Percentiles rank a stretch among this genome's conserved stretches.
phyloP scores from a whole-genome alignment of 108 stramenopile genomes.

The Cylindrotheca fusiformis region DNA sequence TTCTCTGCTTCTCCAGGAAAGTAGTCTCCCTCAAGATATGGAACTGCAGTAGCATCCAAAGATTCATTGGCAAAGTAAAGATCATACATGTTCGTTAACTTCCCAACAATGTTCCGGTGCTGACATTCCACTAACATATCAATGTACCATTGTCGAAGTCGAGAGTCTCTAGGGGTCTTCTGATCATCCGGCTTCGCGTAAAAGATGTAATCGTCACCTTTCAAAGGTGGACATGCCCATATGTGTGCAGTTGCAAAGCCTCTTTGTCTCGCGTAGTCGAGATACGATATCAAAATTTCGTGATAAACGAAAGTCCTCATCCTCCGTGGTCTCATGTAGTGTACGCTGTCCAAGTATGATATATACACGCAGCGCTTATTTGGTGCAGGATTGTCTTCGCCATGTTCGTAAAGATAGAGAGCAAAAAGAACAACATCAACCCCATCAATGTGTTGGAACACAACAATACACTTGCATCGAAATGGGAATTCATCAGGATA shows the following conservation, averaged over 20 bases:
- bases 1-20: slow-evolving; percentile 98
- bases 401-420: slow-evolving; percentile 91
- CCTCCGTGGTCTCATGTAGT: slow-evolving; percentile 89
- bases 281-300: slow-evolving; percentile 95
- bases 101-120: slow-evolving; percentile 83
- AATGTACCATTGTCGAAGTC: slow-evolving; percentile 94
- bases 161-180: slow-evolving; percentile 89
- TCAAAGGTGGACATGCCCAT: slow-evolving; percentile 98
- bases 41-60: slow-evolving; percentile 84
- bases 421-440: slow-evolving; percentile 92
- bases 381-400: slow-evolving; percentile 86
- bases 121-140: slow-evolving; percentile 93
- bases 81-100: slow-evolving; percentile 93
- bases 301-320: slow-evolving; percentile 92
- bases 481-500: slow-evolving; percentile 90
- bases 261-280: slow-evolving; percentile 82
- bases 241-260: slow-evolving; percentile 94
- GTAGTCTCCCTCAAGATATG: slow-evolving; percentile 98
- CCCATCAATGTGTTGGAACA: slow-evolving; percentile 91
- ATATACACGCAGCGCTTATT: slow-evolving; percentile 88
- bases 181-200: slow-evolving; percentile 98
- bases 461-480: slow-evolving; percentile 90
- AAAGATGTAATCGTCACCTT: slow-evolving; percentile 98
- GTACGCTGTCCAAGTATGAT: slow-evolving; percentile 92
- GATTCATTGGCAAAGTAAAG: slow-evolving; percentile 85